Evolutionary conservation across 2,329 filamentous ascomycete genomes (phyloP), one percentile per base, ranked within the genome.

Genomic region (Exserohilum rostratum): DNA sequence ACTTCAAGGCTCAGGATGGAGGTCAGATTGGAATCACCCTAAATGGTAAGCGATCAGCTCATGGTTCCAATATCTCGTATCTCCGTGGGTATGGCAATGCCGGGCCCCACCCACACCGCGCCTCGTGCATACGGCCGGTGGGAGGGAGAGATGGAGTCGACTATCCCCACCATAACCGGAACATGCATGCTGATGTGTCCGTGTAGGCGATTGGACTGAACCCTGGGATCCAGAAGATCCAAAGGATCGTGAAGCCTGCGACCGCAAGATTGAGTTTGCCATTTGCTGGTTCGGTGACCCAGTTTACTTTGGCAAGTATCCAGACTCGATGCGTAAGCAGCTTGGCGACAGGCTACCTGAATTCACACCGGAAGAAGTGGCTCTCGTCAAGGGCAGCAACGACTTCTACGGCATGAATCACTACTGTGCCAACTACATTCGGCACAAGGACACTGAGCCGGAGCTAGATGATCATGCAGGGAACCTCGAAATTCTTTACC

Each of bases 371-470:
- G 89, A 90, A 62, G 90, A 96, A 71, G 75, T 80, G 20, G 85
- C 84, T 2, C 80, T 95, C n/a, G 86, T 96, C 40, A 82, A 88
- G 68, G 90, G 90, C n/a, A 91, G 88, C 71, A 95, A 95, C 75
- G 91, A 96, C 80, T 96, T 96, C 77, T 96, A 96, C 76, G 91
- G 90, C 74, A 93, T 93, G 90, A 96, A 96, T 81, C 89, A 92
- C 81, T 96, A 96, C 81, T 93, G 90, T 46, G 89, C 90, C 70
- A 90, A 95, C 81, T 96, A 90, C 78, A 87, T 96, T 78, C 87
- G 87, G 74, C 87, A 93, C 77, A 85, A 86, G 69, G 82, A 83
- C 6, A 83, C 82, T 6, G 78, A 82, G 43, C 78, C 90, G 0
- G 81, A 84, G 1, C 78, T 79, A 3, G 82, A 89, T 46, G 91